These are phyloP conservation scores for Sarcocystis neurona DNA, from an alignment of 169 alveolate species.

Conservation along the genomic window DNA sequence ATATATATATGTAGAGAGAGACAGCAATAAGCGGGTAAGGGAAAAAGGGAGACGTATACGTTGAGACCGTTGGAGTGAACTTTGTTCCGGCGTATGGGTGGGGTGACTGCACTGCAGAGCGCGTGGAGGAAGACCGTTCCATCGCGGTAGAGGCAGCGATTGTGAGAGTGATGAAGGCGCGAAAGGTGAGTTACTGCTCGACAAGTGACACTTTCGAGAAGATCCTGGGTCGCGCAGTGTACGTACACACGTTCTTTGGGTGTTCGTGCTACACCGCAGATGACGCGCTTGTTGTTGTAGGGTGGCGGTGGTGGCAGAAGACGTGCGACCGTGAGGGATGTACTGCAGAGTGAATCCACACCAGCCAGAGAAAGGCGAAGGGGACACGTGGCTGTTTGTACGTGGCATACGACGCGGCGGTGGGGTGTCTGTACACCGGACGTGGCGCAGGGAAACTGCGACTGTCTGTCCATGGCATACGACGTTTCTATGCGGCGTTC, in stretches of 20 bases:
- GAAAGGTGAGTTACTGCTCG: slow-evolving; percentile 66
- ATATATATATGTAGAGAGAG: no score
- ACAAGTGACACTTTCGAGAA: no score
- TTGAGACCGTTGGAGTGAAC: no score
- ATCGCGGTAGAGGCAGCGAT: slow-evolving; percentile 91
- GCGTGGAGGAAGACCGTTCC: slow-evolving; percentile 85
- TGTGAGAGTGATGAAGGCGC: slow-evolving; percentile 89
- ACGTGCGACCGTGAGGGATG: background rate
- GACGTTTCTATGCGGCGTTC: no score
- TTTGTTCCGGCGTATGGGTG: no score
- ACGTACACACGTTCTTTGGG: background rate
- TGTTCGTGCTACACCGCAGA: background rate
- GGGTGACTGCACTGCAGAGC: no score
- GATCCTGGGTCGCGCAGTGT: background rate
- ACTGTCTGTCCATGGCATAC: background rate
- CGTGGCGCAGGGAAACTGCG: background rate
- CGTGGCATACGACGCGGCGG: background rate
- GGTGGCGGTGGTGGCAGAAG: background rate
- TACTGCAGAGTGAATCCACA: background rate
- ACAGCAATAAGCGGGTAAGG: no score
- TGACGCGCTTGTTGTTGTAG: background rate
- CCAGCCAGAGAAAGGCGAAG: background rate
- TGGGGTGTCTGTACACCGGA: background rate
- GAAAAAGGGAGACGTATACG: no score
- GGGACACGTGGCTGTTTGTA: background rate